phyloP scores from a whole-genome alignment of 495 filamentous ascomycete genomes.

The Glutinoglossum americanum region DNA sequence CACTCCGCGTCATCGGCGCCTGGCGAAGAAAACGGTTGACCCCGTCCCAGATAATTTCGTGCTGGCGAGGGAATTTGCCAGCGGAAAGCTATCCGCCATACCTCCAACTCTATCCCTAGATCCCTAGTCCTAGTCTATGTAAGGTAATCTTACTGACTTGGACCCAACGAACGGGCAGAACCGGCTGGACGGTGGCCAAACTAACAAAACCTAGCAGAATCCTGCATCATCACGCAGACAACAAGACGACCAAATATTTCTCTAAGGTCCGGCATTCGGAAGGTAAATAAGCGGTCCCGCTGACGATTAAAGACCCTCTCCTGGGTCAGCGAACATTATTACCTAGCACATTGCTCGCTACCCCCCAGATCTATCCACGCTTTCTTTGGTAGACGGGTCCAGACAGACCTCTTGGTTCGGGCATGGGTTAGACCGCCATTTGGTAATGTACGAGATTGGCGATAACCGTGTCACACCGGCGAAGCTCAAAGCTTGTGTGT shows the following conservation, averaged over 20 bases:
- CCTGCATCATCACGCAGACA: neutral
- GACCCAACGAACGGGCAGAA: neutral
- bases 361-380: neutral
- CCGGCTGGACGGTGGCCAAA: neutral
- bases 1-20: neutral
- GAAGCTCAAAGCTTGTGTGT: neutral
- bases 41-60: neutral
- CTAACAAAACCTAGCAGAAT: no score
- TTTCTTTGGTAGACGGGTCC: neutral
- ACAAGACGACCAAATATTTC: neutral
- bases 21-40: no score
- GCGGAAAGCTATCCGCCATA: neutral
- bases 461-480: neutral
- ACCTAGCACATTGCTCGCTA: neutral
- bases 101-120: no score
- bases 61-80: neutral
- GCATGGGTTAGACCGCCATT: neutral
- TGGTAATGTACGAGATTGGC: neutral
- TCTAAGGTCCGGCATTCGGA: neutral
- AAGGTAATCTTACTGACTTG: no score
- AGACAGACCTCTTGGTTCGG: neutral
- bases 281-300: neutral
- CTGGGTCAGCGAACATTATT: no score
- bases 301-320: neutral
- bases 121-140: no score